Evolutionary conservation across 768 basidiomycete species (phyloP).

Genomic region (Collybia sordida): DNA sequence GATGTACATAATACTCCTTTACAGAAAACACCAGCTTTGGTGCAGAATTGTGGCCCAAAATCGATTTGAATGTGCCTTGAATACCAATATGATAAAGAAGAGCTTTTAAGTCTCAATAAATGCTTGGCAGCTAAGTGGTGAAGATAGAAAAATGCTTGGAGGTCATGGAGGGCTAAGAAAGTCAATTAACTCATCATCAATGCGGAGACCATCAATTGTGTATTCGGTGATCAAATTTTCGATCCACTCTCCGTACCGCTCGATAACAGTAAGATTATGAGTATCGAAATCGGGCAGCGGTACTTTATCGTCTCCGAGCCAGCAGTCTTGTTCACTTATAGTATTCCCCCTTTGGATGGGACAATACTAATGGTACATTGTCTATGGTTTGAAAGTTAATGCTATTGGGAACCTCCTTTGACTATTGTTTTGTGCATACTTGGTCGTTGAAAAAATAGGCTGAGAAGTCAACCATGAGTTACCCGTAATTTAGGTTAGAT

Average conservation of each 20-base stretch:
- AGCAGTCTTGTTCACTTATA: slow-evolving; percentile 74
- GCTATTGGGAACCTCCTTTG: neutral
- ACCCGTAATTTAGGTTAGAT: slow-evolving; percentile 33
- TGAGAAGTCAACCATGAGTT: slow-evolving; percentile 81
- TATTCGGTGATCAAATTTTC: slow-evolving; percentile 65
- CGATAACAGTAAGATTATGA: slow-evolving; percentile 58
- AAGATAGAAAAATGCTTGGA: slow-evolving; percentile 27
- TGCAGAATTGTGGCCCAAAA: slow-evolving; percentile 79
- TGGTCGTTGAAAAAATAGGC: slow-evolving; percentile 66
- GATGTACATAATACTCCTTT: slow-evolving; percentile 71
- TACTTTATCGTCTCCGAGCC: slow-evolving; percentile 78
- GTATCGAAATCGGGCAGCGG: slow-evolving; percentile 82
- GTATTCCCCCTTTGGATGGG: slow-evolving; percentile 67
- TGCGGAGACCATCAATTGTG: slow-evolving; percentile 81
- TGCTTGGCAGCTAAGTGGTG: slow-evolving; percentile 42
- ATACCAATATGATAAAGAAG: slow-evolving; percentile 14
- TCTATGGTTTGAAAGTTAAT: slow-evolving; percentile 30
- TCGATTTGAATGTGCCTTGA: slow-evolving; percentile 65
- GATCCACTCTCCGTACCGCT: slow-evolving; percentile 71
- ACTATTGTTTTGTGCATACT: slow-evolving; percentile 30
- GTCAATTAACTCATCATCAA: slow-evolving; percentile 54
- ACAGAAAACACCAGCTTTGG: slow-evolving; percentile 79
- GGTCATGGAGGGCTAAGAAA: slow-evolving; percentile 10
- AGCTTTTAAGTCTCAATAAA: slow-evolving; percentile 14
- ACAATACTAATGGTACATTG: slow-evolving; percentile 79